Evolutionary conservation across 805 yeast species (phyloP), one percentile per base, ranked within the genome.

Genomic region (Ascoidea rubescens): DNA sequence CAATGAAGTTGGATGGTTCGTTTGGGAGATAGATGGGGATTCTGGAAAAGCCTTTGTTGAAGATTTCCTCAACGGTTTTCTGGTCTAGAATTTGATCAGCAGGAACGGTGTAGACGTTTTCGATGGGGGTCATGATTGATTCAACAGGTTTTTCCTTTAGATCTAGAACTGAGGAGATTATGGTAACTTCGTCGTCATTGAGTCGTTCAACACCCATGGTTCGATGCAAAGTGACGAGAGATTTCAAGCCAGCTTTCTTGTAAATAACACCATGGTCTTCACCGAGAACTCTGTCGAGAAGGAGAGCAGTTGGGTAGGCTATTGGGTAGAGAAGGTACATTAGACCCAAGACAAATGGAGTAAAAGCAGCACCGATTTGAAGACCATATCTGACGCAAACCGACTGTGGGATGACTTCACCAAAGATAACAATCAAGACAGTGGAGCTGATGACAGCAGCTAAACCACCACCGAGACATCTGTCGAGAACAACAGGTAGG

Each of bases 241-340:
- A 87, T 68, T 93, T 91, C 61, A 91, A 78, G 1, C 98, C 98
- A 5, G 88, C 83, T 66, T 87, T 88, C 64, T 87, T 88, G 70
- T 91, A 91, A 46, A 91, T 79, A 1, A 96, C 89, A 42, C 99
- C 98, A 66, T 91, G 98, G 67, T 88, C 96, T 69, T 91, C 95
- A 52, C 99, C 99, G 43, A 91, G 72, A 44, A 84, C 75, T 60
- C 77, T 74, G 67, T 91, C 99, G 57, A 91, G 74, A 44, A 91
- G 71, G 54, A 79, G 61, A 1, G 97, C 91, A 54, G 84, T 82
- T 2, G 99, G 99, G 61, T 87, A 87, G 1, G 97, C 96, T 47
- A 91, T 73, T 0, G 98, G 98, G 65, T 84, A 89, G 85, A 91
- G 79, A 47, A 82, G 44, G 66, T 90, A 90, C 96, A 91, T 91